Base-by-base conservation (phyloP, 305 asterid species). In the Coffea humblotiana region DNA sequence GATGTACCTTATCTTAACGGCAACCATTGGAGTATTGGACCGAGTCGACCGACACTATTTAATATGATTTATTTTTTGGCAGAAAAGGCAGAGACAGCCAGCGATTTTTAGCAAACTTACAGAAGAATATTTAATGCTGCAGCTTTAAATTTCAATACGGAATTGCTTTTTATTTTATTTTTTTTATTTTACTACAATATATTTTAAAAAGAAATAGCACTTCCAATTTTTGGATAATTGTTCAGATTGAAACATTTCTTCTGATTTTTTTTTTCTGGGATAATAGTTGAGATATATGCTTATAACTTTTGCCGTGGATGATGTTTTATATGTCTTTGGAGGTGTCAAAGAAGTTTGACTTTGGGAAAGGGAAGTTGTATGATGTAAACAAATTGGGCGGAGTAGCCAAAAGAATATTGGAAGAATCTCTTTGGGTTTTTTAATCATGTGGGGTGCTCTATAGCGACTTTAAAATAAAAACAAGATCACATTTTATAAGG, bases 71-170 rank as follows among this genome's bases (percentile, higher is more conserved):
- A 16, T 10, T 3, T 10, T 47, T 47, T 47, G 35, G 1, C 77
- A 72, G 65, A 51, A 32, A 71, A 72, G 12, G 61, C 75, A n/a
- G 75, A 72, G 47, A 27, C 8, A 15, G 60, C 47, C 64, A 14
- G 45, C 4, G 71, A 29, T 66, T 27, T 5, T 67, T 7, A 35
- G 9, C 25, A 73, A 40, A 10, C 48, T 52, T 18, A 65, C 77
- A 73, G 66, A 73, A 73, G 29, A 73, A 73, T 73, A 72, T 49
- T 72, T 72, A 72, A 72, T 49, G 76, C 7, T 29, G 18, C 48
- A 73, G 27, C 2, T 52, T 52, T 73, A 23, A 47, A 27, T 73
- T 73, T 48, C 6, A 18, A 25, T 6, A 23, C 2, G 21, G 18
- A n/a, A 6, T 25, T 25, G 68, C 37, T 11, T n/a, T 3, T 25